Evolutionary conservation across 2,329 filamentous ascomycete genomes (phyloP).

Genomic region (Aphanoascus verrucosus): DNA sequence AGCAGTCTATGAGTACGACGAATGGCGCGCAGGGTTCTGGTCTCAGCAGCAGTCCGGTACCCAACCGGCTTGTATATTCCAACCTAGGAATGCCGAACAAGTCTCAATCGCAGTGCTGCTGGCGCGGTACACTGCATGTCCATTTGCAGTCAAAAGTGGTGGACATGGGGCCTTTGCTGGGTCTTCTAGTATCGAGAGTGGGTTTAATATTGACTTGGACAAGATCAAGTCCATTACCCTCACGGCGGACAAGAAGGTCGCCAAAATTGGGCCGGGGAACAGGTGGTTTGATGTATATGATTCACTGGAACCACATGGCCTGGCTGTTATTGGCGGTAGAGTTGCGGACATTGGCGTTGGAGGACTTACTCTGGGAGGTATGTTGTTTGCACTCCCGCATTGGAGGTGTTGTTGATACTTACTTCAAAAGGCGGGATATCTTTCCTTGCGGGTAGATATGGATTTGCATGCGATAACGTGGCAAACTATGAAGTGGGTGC

Average conservation of each 20-base stretch:
- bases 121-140: slow-evolving; percentile 24
- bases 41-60: slow-evolving; percentile 29
- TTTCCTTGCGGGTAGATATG: slow-evolving; percentile 25
- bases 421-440: slow-evolving; percentile 25
- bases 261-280: slow-evolving; percentile 26
- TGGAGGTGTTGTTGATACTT: neutral
- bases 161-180: slow-evolving; percentile 40
- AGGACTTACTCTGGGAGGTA: slow-evolving; percentile 26
- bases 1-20: neutral
- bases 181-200: slow-evolving; percentile 37
- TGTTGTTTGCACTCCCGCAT: slow-evolving; percentile 17
- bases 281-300: slow-evolving; percentile 28
- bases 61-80: slow-evolving; percentile 28
- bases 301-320: slow-evolving; percentile 22
- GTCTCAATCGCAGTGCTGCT: slow-evolving; percentile 25
- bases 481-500: slow-evolving; percentile 24
- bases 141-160: slow-evolving; percentile 47
- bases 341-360: slow-evolving; percentile 21
- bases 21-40: slow-evolving; percentile 18
- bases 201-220: slow-evolving; percentile 27
- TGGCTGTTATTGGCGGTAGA: slow-evolving; percentile 29
- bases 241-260: slow-evolving; percentile 22
- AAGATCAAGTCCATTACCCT: slow-evolving; percentile 24
- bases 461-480: slow-evolving; percentile 29
- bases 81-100: slow-evolving; percentile 22